Base-by-base conservation (phyloP, 2,329 filamentous ascomycete genomes). In the Escovopsis weberi region DNA sequence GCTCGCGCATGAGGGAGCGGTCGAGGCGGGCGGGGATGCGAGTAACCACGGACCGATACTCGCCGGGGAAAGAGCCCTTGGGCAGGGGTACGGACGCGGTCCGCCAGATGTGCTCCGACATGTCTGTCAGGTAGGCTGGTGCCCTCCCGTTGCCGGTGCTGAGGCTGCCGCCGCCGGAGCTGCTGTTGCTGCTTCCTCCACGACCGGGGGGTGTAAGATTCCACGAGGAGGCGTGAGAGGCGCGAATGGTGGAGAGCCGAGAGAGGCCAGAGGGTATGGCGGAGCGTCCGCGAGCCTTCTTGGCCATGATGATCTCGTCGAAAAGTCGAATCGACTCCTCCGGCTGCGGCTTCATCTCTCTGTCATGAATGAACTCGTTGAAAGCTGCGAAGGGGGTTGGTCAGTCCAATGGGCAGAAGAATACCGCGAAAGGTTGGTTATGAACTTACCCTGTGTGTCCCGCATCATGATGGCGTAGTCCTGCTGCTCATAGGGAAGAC, bases 1-100 rank as follows among this genome's bases (percentile, higher is more conserved):
- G 88, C 62, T 95, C 88, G 59, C 86, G 85, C 86, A 96, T 94
- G 38, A 95, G 68, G 12, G 78, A 75, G 4, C 81, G 74, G 54
- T 98, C 91, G 9, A 98, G 72, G 55, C 85, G 88, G 7, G 85
- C 78, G 5, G 91, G 91, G 33, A 85, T 78, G 50, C 78, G 65
- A 11, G 76, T 77, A 42, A 77, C 67, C 12, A 78, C 67, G 30
- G 69, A 62, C 45, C 71, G 69, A 60, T 82, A 82, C 50, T 80
- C 74, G 45, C 75, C 74, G 0, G 72, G 66, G 49, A 80, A 79
- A 51, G 74, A 78, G 41, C 73, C 69, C 49, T 68, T 73, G n/a
- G 72, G 72, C 36, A 74, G 65, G 6, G 76, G 70, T 35, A 78
- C 72, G 11, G 74, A 74, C 4, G 73, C 71, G 12, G 76, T 81